Percentiles rank a stretch among this genome's conserved stretches.
These are phyloP conservation scores for Raddia guianensis DNA, from an alignment of 176 grass and related monocot genomes.

Conservation along the genomic window DNA sequence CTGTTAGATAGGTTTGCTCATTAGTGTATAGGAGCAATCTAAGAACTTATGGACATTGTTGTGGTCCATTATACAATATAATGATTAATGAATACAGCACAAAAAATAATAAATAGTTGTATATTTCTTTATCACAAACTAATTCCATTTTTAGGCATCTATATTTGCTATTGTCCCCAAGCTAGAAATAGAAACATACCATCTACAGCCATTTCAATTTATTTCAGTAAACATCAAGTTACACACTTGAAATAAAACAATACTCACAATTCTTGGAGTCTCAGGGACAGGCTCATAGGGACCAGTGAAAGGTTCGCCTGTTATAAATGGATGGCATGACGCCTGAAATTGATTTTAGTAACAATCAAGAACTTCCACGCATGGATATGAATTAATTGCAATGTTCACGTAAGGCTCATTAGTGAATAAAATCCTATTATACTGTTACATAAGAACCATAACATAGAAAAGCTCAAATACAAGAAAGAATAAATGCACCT, in stretches of 20 bases:
- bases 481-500: background rate
- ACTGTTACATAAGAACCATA: background rate
- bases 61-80: background rate
- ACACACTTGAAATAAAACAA: slow-evolving; percentile 9
- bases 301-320: slow-evolving; percentile 68
- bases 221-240: background rate
- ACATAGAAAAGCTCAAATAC: background rate
- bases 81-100: slow-evolving; percentile 8
- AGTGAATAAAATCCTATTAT: slow-evolving; percentile 12
- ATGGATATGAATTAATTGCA: slow-evolving; percentile 15
- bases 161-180: slow-evolving; percentile 16
- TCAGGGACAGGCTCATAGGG: slow-evolving; percentile 72
- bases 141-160: slow-evolving; percentile 18
- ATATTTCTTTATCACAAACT: slow-evolving; percentile 18
- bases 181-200: background rate
- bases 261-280: slow-evolving; percentile 97
- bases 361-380: slow-evolving; percentile 33
- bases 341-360: slow-evolving; percentile 69
- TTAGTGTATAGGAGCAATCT: background rate
- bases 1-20: slow-evolving; percentile 20
- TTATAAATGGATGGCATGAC: slow-evolving; percentile 86
- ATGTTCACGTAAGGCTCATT: background rate
- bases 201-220: background rate
- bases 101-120: background rate
- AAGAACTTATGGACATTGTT: slow-evolving; percentile 6